Evolutionary conservation across 1,284 basidiomycete genomes (phyloP), one percentile per base, ranked within the genome.

Genomic region (Gomphus bonarii): DNA sequence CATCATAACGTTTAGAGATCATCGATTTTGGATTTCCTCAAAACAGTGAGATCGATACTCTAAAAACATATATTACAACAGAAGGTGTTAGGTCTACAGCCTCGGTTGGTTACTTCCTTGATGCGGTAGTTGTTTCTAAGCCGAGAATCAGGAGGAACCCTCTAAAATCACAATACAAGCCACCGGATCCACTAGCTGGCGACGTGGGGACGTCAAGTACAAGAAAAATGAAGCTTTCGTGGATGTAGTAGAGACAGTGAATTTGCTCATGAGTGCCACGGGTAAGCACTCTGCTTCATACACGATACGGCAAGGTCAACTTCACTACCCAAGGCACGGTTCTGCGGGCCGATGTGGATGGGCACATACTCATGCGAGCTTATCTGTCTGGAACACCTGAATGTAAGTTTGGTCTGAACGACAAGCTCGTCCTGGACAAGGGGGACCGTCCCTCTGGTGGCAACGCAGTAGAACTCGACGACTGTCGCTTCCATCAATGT

Each of bases 1-100:
- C 14, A 11, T 28, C 11, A 9, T 33, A 25, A 16, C 35, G 25
- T 43, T 1, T 69, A 97, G 95, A 99, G 73, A 97, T 98, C 68
- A 85, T 92, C 67, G 95, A 99, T 73, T 99, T 98, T 73, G 95
- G 97, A 43, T 99, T 95, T 72, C 95, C 95, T n/a, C 97, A 99
- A 70, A 99, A 97, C 69, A 95, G 93, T 62, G 95, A 99, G 70
- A 93, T 90, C 49, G 95, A 98, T 69, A 97, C 95, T 4, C 77
- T 99, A 48, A 99, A 99, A 73, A 89, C 91, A 65, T 97, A 97
- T 69, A 98, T 99, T 62, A 98, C 95, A 16, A 98, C 95, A 0
- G 95, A 99, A 72, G 93, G 93, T 61, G 85, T 99, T 56, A 88
- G 97, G 63, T 92, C 91, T 68, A 73, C 85, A 69, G 76, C 85